These are phyloP conservation scores for Diatrype stigma DNA, from an alignment of 2,329 filamentous ascomycete species.

Conservation along the genomic window DNA sequence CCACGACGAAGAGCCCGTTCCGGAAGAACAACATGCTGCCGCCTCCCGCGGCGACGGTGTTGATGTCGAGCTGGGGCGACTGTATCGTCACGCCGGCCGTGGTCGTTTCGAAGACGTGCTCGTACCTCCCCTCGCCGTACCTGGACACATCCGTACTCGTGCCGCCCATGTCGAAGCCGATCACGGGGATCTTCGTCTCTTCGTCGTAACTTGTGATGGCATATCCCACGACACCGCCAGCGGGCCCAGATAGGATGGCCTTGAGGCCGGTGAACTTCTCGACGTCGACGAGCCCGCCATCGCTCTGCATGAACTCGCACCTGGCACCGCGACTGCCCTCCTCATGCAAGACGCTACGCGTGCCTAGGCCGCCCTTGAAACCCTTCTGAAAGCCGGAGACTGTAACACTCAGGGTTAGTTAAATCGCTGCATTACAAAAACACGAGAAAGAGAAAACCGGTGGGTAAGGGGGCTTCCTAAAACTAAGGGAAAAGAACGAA, in stretches of 20 bases:
- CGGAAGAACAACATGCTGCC: conserved; percentile 81
- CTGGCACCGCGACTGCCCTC: conserved; percentile 64
- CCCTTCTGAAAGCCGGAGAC: conserved; percentile 69
- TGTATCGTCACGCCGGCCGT: conserved; percentile 94
- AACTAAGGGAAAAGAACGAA: too few relatives aligned
- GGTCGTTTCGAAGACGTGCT: conserved; percentile 91
- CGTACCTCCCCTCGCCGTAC: conserved; percentile 80
- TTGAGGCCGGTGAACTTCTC: conserved; percentile 79
- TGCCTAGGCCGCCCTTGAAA: conserved; percentile 76
- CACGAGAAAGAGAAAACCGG: too few relatives aligned
- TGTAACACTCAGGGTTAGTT: too few relatives aligned
- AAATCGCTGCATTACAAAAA: too few relatives aligned
- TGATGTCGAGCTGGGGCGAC: conserved; percentile 88
- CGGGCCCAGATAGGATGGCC: conserved; percentile 83
- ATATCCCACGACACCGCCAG: conserved; percentile 91
- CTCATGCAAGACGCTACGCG: conserved; percentile 66
- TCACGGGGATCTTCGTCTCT: conserved; percentile 76
- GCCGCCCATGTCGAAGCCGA: conserved; percentile 89
- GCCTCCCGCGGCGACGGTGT: conserved; percentile 88
- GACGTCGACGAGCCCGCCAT: conserved; percentile 70
- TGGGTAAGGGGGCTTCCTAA: too few relatives aligned
- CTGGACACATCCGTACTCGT: conserved; percentile 89
- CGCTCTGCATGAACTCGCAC: conserved; percentile 94
- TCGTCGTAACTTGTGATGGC: conserved; percentile 87
- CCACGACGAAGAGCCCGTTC: conserved; percentile 86